Percentiles rank a stretch among this genome's conserved stretches.
Evolutionary conservation across 2,329 filamentous ascomycete genomes (phyloP).

Genomic region (Phyllosticta citrichinensis): DNA sequence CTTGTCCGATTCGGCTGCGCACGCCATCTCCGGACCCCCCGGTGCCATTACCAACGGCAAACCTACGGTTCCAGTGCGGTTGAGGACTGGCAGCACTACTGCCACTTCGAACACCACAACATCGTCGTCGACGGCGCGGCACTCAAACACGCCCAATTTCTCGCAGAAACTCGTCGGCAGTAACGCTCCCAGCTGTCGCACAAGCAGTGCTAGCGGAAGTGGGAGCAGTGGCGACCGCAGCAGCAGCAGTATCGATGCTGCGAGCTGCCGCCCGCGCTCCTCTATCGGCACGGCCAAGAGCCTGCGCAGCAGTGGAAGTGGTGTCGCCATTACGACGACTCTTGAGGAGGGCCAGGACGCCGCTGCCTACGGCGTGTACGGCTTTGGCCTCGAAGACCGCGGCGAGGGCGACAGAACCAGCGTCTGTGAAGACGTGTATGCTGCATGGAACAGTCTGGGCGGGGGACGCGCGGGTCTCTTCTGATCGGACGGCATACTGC

Average conservation of each 20-base stretch:
- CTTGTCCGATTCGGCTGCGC: neutral
- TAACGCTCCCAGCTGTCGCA: neutral
- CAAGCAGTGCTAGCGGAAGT: neutral
- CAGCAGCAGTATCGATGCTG: neutral
- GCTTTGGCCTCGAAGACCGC: neutral
- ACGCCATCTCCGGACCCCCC: neutral
- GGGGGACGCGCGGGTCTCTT: conserved; percentile 15
- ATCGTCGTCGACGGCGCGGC: neutral
- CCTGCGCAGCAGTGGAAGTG: conserved; percentile 4
- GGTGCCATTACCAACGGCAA: neutral
- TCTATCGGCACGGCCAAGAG: neutral
- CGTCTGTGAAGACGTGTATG: conserved; percentile 37
- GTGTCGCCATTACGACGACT: neutral
- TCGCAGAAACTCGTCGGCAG: neutral
- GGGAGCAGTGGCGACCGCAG: neutral
- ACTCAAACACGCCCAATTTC: neutral
- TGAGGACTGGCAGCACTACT: neutral
- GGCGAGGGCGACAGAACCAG: conserved; percentile 15
- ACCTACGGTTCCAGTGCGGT: neutral
- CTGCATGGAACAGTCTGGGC: conserved; percentile 37
- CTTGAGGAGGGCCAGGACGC: neutral
- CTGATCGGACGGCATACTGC: neutral
- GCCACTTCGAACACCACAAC: neutral
- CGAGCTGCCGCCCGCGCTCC: neutral
- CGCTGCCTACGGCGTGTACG: neutral